phyloP scores from a whole-genome alignment of 2,329 filamentous ascomycete genomes.

The Calonectria ilicicola region DNA sequence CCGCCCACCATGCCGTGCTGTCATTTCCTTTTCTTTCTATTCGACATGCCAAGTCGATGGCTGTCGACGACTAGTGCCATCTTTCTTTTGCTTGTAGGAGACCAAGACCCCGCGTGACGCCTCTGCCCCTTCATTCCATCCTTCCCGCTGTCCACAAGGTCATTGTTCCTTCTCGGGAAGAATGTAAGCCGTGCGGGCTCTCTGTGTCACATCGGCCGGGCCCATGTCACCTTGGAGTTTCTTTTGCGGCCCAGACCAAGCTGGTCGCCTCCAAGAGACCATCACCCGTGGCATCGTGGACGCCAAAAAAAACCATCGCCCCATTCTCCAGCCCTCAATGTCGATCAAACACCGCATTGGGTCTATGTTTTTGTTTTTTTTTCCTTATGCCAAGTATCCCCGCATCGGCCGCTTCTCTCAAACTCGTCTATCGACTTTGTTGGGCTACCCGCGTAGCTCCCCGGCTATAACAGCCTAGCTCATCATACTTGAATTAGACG shows the following conservation, averaged over 20 bases:
- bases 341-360: conserved; percentile 8
- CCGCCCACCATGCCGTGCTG: neutral
- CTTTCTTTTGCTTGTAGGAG: neutral
- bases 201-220: neutral
- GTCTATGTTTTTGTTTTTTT: neutral
- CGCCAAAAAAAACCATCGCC: neutral
- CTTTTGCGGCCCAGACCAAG: neutral
- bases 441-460: neutral
- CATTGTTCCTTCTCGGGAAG: conserved; percentile 2
- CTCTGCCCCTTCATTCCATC: conserved; percentile 6
- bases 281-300: neutral
- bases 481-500: neutral
- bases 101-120: neutral
- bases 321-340: neutral
- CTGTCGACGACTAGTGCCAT: neutral
- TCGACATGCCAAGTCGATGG: neutral
- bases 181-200: conserved; percentile 1
- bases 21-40: conserved; percentile 2
- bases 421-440: conserved; percentile 19
- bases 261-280: neutral
- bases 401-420: conserved; percentile 13
- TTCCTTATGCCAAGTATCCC: conserved; percentile 5
- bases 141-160: neutral
- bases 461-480: neutral
- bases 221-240: neutral